phyloP scores from a whole-genome alignment of 257 asterid species.

The Buddleja alternifolia region DNA sequence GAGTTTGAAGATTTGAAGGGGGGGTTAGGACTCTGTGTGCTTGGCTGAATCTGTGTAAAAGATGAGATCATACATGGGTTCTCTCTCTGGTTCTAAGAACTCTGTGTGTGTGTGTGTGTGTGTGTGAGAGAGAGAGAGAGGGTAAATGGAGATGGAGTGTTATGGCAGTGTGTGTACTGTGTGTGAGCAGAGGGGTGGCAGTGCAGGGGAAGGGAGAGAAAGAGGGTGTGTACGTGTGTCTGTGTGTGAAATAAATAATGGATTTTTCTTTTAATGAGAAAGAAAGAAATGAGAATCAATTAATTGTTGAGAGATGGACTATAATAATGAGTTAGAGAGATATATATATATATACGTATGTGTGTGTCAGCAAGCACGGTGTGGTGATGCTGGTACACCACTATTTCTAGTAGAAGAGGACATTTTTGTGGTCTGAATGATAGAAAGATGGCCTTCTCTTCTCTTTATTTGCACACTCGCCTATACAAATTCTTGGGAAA shows the following conservation, averaged over 20 bases:
- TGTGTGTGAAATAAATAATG: neutral
- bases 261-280: neutral
- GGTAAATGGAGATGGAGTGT: conserved; percentile 9
- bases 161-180: conserved; percentile 29
- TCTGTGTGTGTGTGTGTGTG: neutral
- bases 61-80: conserved; percentile 47
- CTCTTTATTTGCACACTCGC: neutral
- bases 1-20: conserved; percentile 38
- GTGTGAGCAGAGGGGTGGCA: conserved; percentile 24
- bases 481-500: too few relatives aligned
- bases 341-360: too few relatives aligned
- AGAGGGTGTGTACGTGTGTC: conserved; percentile 17
- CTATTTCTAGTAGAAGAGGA: conserved; percentile 24
- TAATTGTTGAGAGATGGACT: neutral
- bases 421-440: conserved; percentile 24
- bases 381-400: conserved; percentile 13
- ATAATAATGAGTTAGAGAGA: neutral
- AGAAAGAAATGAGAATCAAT: conserved; percentile 11
- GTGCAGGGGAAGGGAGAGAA: too few relatives aligned
- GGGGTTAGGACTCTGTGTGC: conserved; percentile 33
- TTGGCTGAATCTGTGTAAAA: conserved; percentile 55
- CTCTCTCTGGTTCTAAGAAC: conserved; percentile 20
- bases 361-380: conserved; percentile 28
- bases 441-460: neutral
- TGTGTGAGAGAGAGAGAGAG: neutral